Evolutionary conservation across 768 basidiomycete genomes (phyloP), one percentile per base, ranked within the genome.

Genomic region (Cytidiella melzeri): DNA sequence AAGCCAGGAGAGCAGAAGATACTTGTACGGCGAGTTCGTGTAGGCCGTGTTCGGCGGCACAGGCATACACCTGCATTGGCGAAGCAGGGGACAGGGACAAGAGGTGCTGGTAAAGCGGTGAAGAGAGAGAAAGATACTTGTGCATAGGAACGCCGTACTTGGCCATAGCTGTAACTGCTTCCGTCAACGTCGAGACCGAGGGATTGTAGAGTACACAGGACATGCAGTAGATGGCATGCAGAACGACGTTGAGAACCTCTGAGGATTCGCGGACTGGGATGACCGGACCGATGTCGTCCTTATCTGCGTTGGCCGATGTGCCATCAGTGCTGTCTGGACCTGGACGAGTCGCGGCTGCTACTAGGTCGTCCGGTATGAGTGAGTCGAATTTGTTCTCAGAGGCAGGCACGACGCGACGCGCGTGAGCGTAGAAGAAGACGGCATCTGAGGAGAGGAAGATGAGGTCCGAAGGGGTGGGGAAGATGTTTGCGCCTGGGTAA

Each of bases 391-490:
- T 67, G 54, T 89, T 92, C 26, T 69, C 66, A 11, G 90, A 92
- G 10, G 71, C 73, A 2, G 66, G 59, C 27, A 84, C 71, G 38
- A 92, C 68, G 45, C 79, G 57, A 38, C 78, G 69, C 0, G 73
- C 69, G 62, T 91, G 87, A 5, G 83, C 83, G 59, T 91, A 91
- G 73, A 92, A 92, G 66, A 89, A 88, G 36, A 92, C 87, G 15
- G 77, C 75, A 59, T 92, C 90, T 24, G 80, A 73, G 2, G 87
- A 82, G 47, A 89, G 68, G 43, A 89, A 67, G 56, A 84, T 72
- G 39, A 80, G 56, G 61, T 92, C 84, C 1, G 84, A 79, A 1
- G 73, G 71, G n/a, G 73, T 62, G 0, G 75, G 57, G 28, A 77
- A 70, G 52, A 76, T 74, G 51, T 80, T 59, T 3, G 84, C 80